phyloP scores from a whole-genome alignment of 2,329 filamentous ascomycete genomes.

The Microdochium nivale region DNA sequence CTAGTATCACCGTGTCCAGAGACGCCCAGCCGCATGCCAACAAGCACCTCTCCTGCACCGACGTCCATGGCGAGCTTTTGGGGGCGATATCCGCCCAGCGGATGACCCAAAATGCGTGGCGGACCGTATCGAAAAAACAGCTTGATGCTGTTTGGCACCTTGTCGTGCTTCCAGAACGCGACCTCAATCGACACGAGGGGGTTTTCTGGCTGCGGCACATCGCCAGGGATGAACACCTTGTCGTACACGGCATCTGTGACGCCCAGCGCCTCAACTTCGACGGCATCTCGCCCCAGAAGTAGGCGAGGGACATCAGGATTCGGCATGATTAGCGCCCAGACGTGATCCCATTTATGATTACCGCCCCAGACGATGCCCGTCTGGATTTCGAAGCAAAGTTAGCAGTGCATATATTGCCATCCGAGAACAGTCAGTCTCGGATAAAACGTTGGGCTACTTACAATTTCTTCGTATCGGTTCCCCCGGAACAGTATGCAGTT shows the following conservation, averaged over 20 bases:
- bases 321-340: slow-evolving; percentile 5
- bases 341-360: slow-evolving; percentile 11
- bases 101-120: slow-evolving; percentile 4
- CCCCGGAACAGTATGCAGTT: slow-evolving; percentile 8
- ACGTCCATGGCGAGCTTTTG: slow-evolving; percentile 4
- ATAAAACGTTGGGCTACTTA: slow-evolving; percentile 1
- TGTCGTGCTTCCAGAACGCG: slow-evolving; percentile 6
- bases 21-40: slow-evolving; percentile 7
- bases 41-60: slow-evolving; percentile 5
- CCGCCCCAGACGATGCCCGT: slow-evolving; percentile 10
- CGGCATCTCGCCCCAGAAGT: background rate
- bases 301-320: background rate
- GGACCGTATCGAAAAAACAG: slow-evolving; percentile 8
- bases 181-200: slow-evolving; percentile 6
- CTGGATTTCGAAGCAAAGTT: background rate
- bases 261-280: slow-evolving; percentile 1
- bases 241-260: slow-evolving; percentile 4
- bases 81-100: slow-evolving; percentile 1
- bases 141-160: slow-evolving; percentile 8
- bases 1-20: slow-evolving; percentile 1
- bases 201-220: slow-evolving; percentile 2
- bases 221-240: slow-evolving; percentile 6
- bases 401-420: slow-evolving; percentile 1
- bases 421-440: background rate
- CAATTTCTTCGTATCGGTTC: slow-evolving; percentile 10